These are phyloP conservation scores for Alternaria sp. DNA, from an alignment of 2,329 filamentous ascomycete species.

Conservation along the genomic window DNA sequence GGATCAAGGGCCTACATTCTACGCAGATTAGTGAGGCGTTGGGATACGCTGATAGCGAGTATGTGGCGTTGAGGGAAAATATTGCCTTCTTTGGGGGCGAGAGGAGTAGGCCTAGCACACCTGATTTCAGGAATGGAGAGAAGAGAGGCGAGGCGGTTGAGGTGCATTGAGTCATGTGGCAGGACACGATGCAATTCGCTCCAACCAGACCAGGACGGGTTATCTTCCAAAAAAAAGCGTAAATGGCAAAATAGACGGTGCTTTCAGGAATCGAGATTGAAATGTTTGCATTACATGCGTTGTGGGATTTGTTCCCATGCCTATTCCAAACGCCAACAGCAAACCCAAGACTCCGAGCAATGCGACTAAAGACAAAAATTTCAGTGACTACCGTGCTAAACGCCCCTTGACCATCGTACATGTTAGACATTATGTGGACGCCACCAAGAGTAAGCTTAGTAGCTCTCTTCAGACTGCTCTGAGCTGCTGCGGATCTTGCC, in stretches of 20 bases:
- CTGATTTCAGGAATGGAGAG: slow-evolving; percentile 34
- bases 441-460: slow-evolving; percentile 16
- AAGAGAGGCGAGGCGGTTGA: slow-evolving; percentile 15
- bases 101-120: slow-evolving; percentile 51
- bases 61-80: slow-evolving; percentile 88
- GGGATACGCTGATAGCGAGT: slow-evolving; percentile 94
- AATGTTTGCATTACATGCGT: slow-evolving; percentile 5
- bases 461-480: slow-evolving; percentile 37
- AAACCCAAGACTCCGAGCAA: slow-evolving; percentile 16
- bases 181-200: neutral
- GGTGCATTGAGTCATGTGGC: slow-evolving; percentile 6
- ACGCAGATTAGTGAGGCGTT: slow-evolving; percentile 79
- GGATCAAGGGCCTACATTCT: slow-evolving; percentile 86
- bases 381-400: slow-evolving; percentile 19
- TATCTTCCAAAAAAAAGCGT: neutral
- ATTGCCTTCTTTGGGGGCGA: slow-evolving; percentile 72
- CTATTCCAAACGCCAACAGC: slow-evolving; percentile 5
- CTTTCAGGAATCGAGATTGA: neutral
- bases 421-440: slow-evolving; percentile 26
- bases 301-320: neutral
- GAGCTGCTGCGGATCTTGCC: slow-evolving; percentile 42
- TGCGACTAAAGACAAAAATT: slow-evolving; percentile 11
- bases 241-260: neutral
- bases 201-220: neutral
- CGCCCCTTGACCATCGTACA: slow-evolving; percentile 27